Evolutionary conservation across 306 rosid genomes (phyloP).

Genomic region (Sicyos baderoa): DNA sequence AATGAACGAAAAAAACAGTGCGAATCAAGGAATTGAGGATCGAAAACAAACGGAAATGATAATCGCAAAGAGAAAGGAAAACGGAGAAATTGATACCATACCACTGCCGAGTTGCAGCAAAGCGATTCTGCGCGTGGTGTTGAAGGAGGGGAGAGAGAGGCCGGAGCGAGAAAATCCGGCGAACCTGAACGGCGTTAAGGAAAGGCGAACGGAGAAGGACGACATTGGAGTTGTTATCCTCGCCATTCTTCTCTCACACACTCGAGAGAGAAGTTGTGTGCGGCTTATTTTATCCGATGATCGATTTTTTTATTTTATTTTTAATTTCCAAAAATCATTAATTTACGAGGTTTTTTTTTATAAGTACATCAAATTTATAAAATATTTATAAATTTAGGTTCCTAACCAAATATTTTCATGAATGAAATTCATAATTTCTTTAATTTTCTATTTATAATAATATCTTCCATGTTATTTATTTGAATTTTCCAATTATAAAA

Average conservation of each 20-base stretch:
- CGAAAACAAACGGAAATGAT: constrained; percentile 10
- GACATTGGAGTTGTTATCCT: constrained; percentile 70
- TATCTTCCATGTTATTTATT: no score
- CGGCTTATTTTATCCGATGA: not conserved
- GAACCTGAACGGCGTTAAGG: constrained; percentile 45
- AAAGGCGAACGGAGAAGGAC: constrained; percentile 30
- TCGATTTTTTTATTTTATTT: no score
- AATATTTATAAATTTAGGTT: no score
- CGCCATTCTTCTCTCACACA: constrained; percentile 31
- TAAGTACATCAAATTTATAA: no score
- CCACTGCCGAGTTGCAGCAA: constrained; percentile 43
- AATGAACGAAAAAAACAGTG: not conserved
- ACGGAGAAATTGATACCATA: constrained; percentile 17
- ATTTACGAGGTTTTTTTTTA: no score
- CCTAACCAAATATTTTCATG: no score
- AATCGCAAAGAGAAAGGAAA: not conserved
- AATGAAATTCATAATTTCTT: no score
- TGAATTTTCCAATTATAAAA: no score
- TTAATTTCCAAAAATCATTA: no score
- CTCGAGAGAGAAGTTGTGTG: not conserved
- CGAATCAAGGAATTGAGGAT: not conserved
- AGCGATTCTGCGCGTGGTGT: constrained; percentile 40
- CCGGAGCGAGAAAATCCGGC: constrained; percentile 34
- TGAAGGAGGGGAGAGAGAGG: constrained; percentile 38
- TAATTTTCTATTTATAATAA: no score